These are phyloP conservation scores for Zygoascus flipseniorum DNA, from an alignment of 805 yeast species.

Conservation along the genomic window DNA sequence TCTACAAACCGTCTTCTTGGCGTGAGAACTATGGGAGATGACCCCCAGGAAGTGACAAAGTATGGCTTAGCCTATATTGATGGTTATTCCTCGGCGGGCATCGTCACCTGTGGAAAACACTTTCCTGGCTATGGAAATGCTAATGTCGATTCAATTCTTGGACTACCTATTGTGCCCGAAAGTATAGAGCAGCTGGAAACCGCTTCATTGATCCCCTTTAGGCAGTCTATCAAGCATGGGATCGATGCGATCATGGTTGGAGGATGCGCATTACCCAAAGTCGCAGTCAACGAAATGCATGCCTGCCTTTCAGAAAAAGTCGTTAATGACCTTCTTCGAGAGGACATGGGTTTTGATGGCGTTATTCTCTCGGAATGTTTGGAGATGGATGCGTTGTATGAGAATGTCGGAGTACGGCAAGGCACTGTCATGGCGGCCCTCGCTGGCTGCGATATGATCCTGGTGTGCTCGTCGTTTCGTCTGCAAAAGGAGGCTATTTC, in stretches of 20 bases:
- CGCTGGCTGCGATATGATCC: constrained; percentile 57
- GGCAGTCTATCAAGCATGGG: constrained; percentile 35
- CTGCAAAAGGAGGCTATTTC: constrained; percentile 50
- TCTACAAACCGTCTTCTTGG: constrained; percentile 50
- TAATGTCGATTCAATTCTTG: constrained; percentile 46
- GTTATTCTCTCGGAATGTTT: constrained; percentile 52
- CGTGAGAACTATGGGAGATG: constrained; percentile 52
- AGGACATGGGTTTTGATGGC: constrained; percentile 46
- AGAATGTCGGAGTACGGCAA: constrained; percentile 58
- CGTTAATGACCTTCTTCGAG: constrained; percentile 41
- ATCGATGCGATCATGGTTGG: constrained; percentile 53
- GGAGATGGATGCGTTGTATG: constrained; percentile 54
- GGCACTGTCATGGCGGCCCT: constrained; percentile 54
- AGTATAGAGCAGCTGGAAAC: constrained; percentile 43
- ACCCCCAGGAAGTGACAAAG: constrained; percentile 49
- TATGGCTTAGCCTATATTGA: constrained; percentile 45
- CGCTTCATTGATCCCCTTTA: constrained; percentile 45
- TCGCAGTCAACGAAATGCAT: constrained; percentile 52
- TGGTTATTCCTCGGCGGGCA: constrained; percentile 47
- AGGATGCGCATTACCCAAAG: constrained; percentile 56
- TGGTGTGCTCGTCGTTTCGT: constrained; percentile 49
- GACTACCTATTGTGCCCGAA: constrained; percentile 52
- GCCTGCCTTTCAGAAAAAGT: constrained; percentile 52
- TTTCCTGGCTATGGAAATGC: constrained; percentile 63
- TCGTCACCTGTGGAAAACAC: constrained; percentile 51